Evolutionary conservation across 495 filamentous ascomycete genomes (phyloP).

Genomic region (Poronia punctata): DNA sequence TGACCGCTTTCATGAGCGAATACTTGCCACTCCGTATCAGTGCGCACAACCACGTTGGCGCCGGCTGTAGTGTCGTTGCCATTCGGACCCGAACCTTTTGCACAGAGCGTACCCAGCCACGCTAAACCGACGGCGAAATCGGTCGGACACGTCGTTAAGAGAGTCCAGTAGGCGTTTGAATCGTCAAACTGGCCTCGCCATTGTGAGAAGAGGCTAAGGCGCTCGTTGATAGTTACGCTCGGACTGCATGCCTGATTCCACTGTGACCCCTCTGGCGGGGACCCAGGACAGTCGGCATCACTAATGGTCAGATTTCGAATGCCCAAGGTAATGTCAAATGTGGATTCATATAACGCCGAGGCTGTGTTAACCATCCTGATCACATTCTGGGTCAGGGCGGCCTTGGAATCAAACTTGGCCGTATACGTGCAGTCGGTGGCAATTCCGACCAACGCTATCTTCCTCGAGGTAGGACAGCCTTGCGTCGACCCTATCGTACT

Average conservation of each 20-base stretch:
- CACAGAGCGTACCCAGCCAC: conserved; percentile 87
- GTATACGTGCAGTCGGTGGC: conserved; percentile 90
- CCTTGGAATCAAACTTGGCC: conserved; percentile 54
- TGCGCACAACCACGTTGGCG: conserved; percentile 85
- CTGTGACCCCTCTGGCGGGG: conserved; percentile 52
- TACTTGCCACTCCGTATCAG: conserved; percentile 85
- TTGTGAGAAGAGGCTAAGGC: conserved; percentile 78
- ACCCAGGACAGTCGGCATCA: conserved; percentile 58
- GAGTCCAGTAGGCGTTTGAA: conserved; percentile 85
- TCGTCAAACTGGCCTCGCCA: conserved; percentile 74
- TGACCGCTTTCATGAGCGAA: conserved; percentile 95
- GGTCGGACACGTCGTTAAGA: conserved; percentile 80
- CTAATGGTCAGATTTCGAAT: conserved; percentile 77
- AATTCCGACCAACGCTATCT: conserved; percentile 85
- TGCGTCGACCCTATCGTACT: conserved; percentile 70
- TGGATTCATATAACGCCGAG: conserved; percentile 76
- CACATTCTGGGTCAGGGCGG: conserved; percentile 59
- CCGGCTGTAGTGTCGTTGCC: conserved; percentile 65
- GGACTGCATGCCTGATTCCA: conserved; percentile 75
- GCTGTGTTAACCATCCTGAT: conserved; percentile 81
- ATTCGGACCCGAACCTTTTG: conserved; percentile 44
- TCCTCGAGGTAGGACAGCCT: conserved; percentile 81
- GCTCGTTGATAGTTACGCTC: conserved; percentile 61
- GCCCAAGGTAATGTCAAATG: conserved; percentile 90
- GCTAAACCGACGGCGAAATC: conserved; percentile 84